Evolutionary conservation across 768 basidiomycete genomes (phyloP).

Genomic region (Lyophyllum semitale): DNA sequence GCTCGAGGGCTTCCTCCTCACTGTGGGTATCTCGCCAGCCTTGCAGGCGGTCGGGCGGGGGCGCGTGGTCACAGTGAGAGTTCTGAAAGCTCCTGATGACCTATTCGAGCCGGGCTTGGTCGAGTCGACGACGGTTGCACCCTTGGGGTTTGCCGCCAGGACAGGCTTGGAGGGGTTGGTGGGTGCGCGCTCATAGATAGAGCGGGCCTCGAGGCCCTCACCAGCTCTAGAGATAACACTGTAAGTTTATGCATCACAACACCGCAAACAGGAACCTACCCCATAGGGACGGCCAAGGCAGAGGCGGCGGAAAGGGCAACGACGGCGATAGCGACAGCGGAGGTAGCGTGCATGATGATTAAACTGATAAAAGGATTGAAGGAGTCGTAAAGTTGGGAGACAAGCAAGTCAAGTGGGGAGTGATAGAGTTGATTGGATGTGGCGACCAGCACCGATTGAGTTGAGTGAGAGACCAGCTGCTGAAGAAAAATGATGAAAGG

Average conservation of each 20-base stretch:
- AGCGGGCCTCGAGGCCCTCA: slow-evolving; percentile 25
- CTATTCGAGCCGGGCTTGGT: neutral
- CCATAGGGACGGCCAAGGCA: slow-evolving; percentile 26
- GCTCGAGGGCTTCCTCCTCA: neutral
- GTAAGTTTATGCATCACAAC: neutral
- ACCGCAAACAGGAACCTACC: slow-evolving; percentile 20
- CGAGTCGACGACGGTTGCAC: neutral
- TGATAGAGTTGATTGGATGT: slow-evolving; percentile 20
- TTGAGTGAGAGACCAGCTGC: slow-evolving; percentile 38
- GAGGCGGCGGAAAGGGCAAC: slow-evolving; percentile 30
- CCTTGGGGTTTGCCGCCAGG: slow-evolving; percentile 2
- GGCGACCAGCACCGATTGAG: slow-evolving; percentile 37
- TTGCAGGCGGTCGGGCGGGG: slow-evolving; percentile 5
- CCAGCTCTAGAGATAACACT: slow-evolving; percentile 11
- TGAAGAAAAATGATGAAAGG: neutral
- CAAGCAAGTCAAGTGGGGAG: slow-evolving; percentile 11
- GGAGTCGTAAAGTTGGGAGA: slow-evolving; percentile 12
- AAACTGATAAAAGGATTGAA: slow-evolving; percentile 3
- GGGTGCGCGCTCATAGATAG: slow-evolving; percentile 9
- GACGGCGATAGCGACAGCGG: slow-evolving; percentile 32
- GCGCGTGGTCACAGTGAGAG: neutral
- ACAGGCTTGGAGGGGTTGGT: slow-evolving; percentile 14
- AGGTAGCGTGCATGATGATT: slow-evolving; percentile 24
- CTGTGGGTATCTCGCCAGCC: neutral
- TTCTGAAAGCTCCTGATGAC: too few species aligned